These are phyloP conservation scores for Globisporangium uncinulatum DNA, from an alignment of 352 stramenopile species.

Conservation along the genomic window DNA sequence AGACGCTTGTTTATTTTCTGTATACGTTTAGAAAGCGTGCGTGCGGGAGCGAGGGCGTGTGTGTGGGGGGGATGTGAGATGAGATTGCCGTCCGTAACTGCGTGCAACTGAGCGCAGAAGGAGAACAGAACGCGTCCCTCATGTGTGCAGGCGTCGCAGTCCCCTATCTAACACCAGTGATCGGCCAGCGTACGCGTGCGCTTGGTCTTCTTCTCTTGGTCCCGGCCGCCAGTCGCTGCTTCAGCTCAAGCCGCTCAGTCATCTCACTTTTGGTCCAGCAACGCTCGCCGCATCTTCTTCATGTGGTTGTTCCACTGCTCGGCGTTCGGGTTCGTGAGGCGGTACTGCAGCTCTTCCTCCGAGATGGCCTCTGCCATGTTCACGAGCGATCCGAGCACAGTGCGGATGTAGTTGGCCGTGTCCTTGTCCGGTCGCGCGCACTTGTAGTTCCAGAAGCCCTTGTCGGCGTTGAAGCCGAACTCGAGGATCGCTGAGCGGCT, in stretches of 20 bases:
- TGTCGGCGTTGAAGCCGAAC: constrained; percentile 84
- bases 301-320: constrained; percentile 82
- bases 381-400: constrained; percentile 84
- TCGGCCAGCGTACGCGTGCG: too few species aligned
- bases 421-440: constrained; percentile 86
- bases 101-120: too few species aligned
- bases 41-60: not conserved
- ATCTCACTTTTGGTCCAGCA: constrained; percentile 48
- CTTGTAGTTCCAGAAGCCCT: constrained; percentile 89
- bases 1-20: constrained; percentile 3
- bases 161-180: too few species aligned
- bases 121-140: too few species aligned
- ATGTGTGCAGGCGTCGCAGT: too few species aligned
- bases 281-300: constrained; percentile 65
- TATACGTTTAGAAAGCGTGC: constrained; percentile 1
- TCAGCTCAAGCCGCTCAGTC: too few species aligned
- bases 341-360: constrained; percentile 88
- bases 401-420: constrained; percentile 86
- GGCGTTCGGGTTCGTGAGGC: constrained; percentile 63
- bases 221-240: too few species aligned
- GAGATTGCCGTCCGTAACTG: not conserved
- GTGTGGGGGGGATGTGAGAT: constrained; percentile 11
- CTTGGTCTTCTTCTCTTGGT: too few species aligned
- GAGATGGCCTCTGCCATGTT: constrained; percentile 90
- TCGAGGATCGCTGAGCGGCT: constrained; percentile 71